Percentiles rank a stretch among this genome's conserved stretches.
These are phyloP conservation scores for Schizochytrium sp. DNA, from an alignment of 108 stramenopile genomes.

Conservation along the genomic window DNA sequence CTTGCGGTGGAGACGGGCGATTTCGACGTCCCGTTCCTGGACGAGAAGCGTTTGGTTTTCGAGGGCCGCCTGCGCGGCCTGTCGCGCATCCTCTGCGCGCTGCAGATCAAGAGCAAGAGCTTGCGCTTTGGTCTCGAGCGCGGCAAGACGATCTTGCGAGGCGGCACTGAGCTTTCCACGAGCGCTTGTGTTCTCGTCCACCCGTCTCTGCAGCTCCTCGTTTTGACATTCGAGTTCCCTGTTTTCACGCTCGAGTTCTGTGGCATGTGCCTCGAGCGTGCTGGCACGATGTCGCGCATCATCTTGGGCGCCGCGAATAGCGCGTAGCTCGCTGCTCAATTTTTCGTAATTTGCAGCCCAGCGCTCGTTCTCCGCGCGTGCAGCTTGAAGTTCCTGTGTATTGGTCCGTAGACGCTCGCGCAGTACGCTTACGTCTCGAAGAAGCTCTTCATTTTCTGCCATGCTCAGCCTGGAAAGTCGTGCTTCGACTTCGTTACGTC, in stretches of 20 bases:
- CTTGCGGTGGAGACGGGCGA: neutral
- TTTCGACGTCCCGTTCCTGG: neutral
- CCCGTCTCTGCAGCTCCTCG: neutral
- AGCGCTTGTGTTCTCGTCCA: neutral
- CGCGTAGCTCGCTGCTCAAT: neutral
- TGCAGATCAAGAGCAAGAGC: neutral
- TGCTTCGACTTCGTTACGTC: neutral
- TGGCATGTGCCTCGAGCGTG: neutral
- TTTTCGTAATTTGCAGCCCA: neutral
- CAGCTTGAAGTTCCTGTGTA: neutral
- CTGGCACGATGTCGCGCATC: neutral
- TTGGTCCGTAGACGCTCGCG: neutral
- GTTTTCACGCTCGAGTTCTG: neutral
- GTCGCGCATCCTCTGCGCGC: neutral
- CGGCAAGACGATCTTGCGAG: neutral
- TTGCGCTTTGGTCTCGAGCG: neutral
- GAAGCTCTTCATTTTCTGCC: neutral
- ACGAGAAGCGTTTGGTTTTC: neutral
- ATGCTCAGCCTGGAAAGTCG: neutral
- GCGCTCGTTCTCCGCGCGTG: neutral
- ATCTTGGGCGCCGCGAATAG: neutral
- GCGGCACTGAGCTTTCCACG: neutral
- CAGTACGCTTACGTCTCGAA: neutral
- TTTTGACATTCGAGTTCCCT: neutral
- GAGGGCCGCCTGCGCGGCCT: neutral